Evolutionary conservation across 495 filamentous ascomycete species (phyloP).

Genomic region (Monascus purpureus): DNA sequence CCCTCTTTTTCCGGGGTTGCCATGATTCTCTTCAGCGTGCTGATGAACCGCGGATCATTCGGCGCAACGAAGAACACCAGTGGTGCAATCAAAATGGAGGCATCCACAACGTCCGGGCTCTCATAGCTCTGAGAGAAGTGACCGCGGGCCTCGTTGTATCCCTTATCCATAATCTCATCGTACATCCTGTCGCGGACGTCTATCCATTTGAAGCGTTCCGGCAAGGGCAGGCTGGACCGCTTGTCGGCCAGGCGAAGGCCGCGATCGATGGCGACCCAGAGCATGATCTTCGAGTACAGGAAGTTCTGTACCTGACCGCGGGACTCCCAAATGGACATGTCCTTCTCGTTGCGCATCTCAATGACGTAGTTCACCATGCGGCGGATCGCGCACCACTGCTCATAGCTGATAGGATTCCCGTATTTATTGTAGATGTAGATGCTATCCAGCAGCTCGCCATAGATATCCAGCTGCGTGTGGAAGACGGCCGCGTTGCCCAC

Average conservation of each 20-base stretch:
- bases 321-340: conserved; percentile 73
- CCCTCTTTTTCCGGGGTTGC: conserved; percentile 56
- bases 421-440: conserved; percentile 70
- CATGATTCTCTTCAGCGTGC: conserved; percentile 53
- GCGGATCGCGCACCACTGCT: conserved; percentile 49
- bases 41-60: conserved; percentile 56
- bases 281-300: conserved; percentile 59
- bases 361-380: conserved; percentile 42
- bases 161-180: conserved; percentile 59
- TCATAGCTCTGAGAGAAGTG: conserved; percentile 64
- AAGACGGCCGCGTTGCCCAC: conserved; percentile 62
- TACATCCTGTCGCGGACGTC: conserved; percentile 47
- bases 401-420: conserved; percentile 59
- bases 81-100: conserved; percentile 56
- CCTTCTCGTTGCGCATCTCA: conserved; percentile 36
- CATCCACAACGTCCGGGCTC: conserved; percentile 49
- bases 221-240: conserved; percentile 50
- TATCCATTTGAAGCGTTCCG: conserved; percentile 48
- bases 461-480: conserved; percentile 63
- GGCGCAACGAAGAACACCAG: conserved; percentile 63
- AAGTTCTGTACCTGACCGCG: conserved; percentile 59
- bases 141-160: conserved; percentile 46
- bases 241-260: conserved; percentile 57
- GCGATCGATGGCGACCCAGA: conserved; percentile 65
- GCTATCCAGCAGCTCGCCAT: conserved; percentile 60